Base-by-base conservation (phyloP, 1,284 basidiomycete species). In the Ganoderma lingzhi region DNA sequence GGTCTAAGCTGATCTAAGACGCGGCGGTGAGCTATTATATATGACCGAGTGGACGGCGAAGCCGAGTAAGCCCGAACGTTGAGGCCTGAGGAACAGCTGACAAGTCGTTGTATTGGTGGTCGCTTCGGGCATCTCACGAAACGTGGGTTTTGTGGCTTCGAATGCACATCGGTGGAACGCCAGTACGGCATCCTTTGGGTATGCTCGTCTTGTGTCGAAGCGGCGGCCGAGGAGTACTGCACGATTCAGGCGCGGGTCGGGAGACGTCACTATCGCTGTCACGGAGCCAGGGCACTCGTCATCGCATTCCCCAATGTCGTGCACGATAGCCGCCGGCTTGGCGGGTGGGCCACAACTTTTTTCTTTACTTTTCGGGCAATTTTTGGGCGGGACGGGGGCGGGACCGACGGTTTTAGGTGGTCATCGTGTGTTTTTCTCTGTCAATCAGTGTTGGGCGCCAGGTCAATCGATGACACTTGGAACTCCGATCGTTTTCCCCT, bases 71-170 rank as follows among this genome's bases (percentile, higher is more conserved):
- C 59, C 37, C 37, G n/a, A 62, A 39, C 35, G 32, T 44, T 8
- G n/a, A 56, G 12, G 28, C 19, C 30, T 8, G n/a, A 56, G 12
- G 28, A 28, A 17, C 63, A 64, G 63, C 63, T 58, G 53, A 58
- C 63, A n/a, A 6, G 17, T 8, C 28, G 19, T 51, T 51, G 48
- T 35, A 35, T 64, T 32, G 63, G 14, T 19, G 9, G 55, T 17
- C 41, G 35, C 23, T 30, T 44, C 63, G 63, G 23, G 55, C 51
- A 64, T 64, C 63, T 44, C 63, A 64, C 63, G 55, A 42, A 39
- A 42, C 35, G 37, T 41, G 48, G 63, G 48, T 64, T 64, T 39
- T 51, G 48, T 48, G 35, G 63, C 51, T 64, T 64, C 63, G 51
- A 64, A 64, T 37, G 63, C 15, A n/a, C 63, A 56, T 35, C n/a